These are phyloP conservation scores for Alternaria sp. DNA, from an alignment of 2,329 filamentous ascomycete genomes.

Conservation along the genomic window DNA sequence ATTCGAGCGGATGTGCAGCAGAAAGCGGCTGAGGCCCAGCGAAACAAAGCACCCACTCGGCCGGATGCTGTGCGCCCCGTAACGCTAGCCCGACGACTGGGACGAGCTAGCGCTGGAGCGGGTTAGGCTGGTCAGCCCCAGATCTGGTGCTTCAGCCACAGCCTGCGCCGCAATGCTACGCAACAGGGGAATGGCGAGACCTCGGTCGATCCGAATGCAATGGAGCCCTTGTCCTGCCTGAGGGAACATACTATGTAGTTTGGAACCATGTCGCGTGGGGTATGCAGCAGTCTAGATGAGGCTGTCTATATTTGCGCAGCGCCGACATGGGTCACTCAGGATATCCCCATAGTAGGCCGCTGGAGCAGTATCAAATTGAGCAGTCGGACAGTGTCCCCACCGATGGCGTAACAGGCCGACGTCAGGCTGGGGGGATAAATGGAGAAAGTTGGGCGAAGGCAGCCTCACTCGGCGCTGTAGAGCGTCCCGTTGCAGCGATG, in stretches of 20 bases:
- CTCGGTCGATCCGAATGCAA: constrained; percentile 22
- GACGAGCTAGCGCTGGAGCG: constrained; percentile 2
- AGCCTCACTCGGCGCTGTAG: constrained; percentile 12
- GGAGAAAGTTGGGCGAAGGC: constrained; percentile 18
- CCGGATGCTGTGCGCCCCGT: constrained; percentile 34
- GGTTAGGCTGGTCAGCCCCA: constrained; percentile 18
- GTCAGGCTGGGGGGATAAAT: constrained; percentile 12
- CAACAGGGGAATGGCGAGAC: constrained; percentile 24
- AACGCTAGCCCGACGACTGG: constrained; percentile 25
- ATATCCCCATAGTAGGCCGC: not conserved
- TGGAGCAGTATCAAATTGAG: constrained; percentile 34
- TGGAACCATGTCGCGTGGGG: constrained; percentile 10
- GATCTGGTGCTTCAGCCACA: constrained; percentile 31
- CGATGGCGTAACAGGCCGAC: constrained; percentile 21
- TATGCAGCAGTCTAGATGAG: constrained; percentile 8
- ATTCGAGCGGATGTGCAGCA: constrained; percentile 29
- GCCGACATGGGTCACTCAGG: constrained; percentile 4
- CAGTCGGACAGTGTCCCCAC: constrained; percentile 11
- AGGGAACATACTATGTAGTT: not conserved
- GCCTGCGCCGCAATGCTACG: constrained; percentile 19
- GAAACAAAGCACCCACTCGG: constrained; percentile 23
- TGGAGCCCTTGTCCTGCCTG: not conserved
- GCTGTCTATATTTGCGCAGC: constrained; percentile 10
- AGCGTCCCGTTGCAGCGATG: not conserved
- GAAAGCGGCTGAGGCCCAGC: constrained; percentile 27